A percentile compares a stretch with the other conserved stretches of the same genome.
Evolutionary conservation across 2,329 filamentous ascomycete species (phyloP).

Genomic region (Bipolaris bicolor): DNA sequence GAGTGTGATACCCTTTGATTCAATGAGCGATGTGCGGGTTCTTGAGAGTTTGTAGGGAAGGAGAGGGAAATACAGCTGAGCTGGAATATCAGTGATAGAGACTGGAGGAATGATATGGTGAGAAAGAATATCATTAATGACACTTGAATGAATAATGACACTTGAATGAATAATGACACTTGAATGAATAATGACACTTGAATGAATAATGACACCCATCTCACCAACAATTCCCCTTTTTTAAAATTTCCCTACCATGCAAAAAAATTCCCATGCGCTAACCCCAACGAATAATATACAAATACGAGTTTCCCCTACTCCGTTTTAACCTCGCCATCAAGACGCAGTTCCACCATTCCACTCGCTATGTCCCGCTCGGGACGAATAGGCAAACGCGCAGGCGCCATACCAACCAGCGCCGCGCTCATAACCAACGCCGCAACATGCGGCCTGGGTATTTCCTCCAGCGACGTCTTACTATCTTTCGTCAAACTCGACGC

Average conservation of each 20-base stretch:
- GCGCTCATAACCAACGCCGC: slow-evolving; percentile 43
- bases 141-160: too few relatives aligned
- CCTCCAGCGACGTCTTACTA: slow-evolving; percentile 34
- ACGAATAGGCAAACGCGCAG: slow-evolving; percentile 29
- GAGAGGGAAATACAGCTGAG: too few relatives aligned
- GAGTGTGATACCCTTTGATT: slow-evolving; percentile 28
- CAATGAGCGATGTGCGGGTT: slow-evolving; percentile 28
- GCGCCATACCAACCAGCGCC: slow-evolving; percentile 43
- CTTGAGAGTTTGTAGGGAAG: slow-evolving; percentile 18
- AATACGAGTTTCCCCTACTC: background rate
- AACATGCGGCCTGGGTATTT: slow-evolving; percentile 40
- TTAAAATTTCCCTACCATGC: too few relatives aligned
- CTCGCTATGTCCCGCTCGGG: slow-evolving; percentile 16
- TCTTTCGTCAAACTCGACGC: slow-evolving; percentile 28
- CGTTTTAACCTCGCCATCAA: slow-evolving; percentile 14
- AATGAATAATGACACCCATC: too few relatives aligned
- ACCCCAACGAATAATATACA: too few relatives aligned
- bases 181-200: too few relatives aligned
- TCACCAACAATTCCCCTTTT: too few relatives aligned
- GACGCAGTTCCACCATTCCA: slow-evolving; percentile 25
- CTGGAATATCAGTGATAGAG: too few relatives aligned
- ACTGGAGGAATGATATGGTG: background rate
- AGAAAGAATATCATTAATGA: background rate
- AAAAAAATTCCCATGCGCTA: too few relatives aligned
- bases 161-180: too few relatives aligned